Percentiles rank a stretch among this genome's conserved stretches.
Conservation (phyloP, 495 filamentous ascomycete species). For the Zalerion maritima region DNA sequence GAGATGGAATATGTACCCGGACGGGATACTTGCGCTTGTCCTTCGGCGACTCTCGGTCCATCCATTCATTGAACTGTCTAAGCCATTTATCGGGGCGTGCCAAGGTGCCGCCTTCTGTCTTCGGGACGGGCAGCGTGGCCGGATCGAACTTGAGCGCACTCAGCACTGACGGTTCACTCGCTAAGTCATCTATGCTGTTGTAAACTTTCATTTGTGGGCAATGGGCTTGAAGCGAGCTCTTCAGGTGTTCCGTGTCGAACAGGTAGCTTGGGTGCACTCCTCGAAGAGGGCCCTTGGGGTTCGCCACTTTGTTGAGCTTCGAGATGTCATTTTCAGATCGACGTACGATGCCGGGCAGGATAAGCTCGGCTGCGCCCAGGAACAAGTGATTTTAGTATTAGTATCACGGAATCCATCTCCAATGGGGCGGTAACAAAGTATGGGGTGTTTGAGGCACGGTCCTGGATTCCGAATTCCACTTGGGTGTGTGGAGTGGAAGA, state of each 20-base stretch:
- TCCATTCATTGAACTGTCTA: conserved; percentile 7
- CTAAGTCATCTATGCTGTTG: conserved; percentile 13
- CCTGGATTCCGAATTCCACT: no score
- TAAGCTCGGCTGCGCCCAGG: conserved; percentile 19
- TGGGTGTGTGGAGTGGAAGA: no score
- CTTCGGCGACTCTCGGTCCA: conserved; percentile 5
- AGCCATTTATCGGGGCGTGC: conserved; percentile 7
- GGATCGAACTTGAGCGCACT: conserved; percentile 6
- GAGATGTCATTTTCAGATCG: conserved; percentile 18
- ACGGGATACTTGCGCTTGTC: conserved; percentile 10
- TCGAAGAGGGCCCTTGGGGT: conserved; percentile 12
- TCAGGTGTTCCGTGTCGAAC: conserved; percentile 32
- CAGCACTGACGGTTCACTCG: conserved; percentile 11
- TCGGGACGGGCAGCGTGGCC: not conserved
- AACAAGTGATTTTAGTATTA: no score
- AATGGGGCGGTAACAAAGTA: no score
- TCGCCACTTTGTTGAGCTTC: conserved; percentile 1
- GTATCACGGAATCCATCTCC: no score
- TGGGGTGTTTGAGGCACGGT: no score
- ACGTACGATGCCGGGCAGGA: conserved; percentile 27
- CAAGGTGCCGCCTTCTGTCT: conserved; percentile 10
- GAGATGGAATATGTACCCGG: conserved; percentile 9
- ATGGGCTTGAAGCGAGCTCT: conserved; percentile 11
- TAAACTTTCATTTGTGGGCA: conserved; percentile 27
- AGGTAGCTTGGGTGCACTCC: conserved; percentile 23